Evolutionary conservation across 306 rosid species (phyloP), one percentile per base, ranked within the genome.

Genomic region (Leucaena leucocephala): DNA sequence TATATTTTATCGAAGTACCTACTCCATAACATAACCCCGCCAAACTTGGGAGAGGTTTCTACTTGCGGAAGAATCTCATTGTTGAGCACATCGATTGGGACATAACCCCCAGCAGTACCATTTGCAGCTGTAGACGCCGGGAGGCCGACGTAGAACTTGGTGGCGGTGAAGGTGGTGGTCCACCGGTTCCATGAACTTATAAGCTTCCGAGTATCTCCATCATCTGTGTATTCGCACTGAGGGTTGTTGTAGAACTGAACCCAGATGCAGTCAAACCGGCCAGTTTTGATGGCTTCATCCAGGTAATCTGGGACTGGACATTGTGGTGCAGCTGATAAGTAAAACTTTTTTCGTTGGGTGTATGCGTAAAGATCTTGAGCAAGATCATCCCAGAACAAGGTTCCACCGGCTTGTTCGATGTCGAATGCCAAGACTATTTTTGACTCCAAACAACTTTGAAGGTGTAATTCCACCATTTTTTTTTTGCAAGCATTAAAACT

Each of bases 241-340:
- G 74, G 39, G 39, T 69, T 69, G 33, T 43, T 43, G 8, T 69
- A 69, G 74, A 69, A 69, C 43, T 65, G 71, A 3, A 65, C 33
- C 71, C 48, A 65, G 0, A 65, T 34, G n/a, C 15, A 65, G 17
- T 69, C 74, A 2, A 69, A 69, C 2, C 44, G 74, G 7, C 74
- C 57, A 4, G 74, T 69, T 1, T 0, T 46, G 5, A 69, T 69
- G 34, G 74, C 39, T 1, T 17, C 2, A 8, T 69, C 3, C 2
- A 69, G 21, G 16, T 44, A 7, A 34, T 62, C 42, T 27, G 42
- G 68, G 19, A 27, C 1, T 1, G 68, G 68, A 34, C 68, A 88
- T 16, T 88, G 90, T 6, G 90, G 92, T 0, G 92, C 88, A 16
- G 88, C 92, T 0, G 87, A 62, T 5, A 88, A 61, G 74, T 64